These are phyloP conservation scores for Lasiodiplodia theobromae DNA, from an alignment of 2,329 filamentous ascomycete genomes.

Conservation along the genomic window DNA sequence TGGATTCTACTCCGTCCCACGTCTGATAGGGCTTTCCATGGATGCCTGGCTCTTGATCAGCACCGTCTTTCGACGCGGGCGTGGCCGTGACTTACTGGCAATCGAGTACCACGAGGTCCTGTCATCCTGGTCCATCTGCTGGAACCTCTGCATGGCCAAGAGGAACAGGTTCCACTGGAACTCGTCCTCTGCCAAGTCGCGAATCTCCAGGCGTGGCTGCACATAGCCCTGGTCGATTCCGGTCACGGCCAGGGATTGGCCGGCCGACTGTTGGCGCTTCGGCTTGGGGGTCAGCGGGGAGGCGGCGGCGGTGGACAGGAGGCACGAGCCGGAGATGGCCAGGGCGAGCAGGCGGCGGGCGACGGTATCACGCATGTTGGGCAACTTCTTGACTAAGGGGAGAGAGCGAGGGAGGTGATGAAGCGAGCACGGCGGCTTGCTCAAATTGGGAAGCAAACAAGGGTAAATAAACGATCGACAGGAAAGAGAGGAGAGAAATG, in stretches of 20 bases:
- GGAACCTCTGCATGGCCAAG: slow-evolving; percentile 75
- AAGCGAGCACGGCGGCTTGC: background rate
- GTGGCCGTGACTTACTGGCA: slow-evolving; percentile 61
- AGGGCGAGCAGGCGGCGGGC: slow-evolving; percentile 12
- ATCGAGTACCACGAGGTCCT: slow-evolving; percentile 80
- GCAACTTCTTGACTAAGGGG: background rate
- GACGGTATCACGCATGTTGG: slow-evolving; percentile 9
- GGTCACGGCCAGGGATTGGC: slow-evolving; percentile 33
- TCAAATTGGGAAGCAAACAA: background rate
- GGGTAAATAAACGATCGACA: slow-evolving; percentile 21
- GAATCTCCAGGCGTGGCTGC: slow-evolving; percentile 68
- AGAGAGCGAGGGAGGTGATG: background rate
- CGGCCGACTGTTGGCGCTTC: background rate
- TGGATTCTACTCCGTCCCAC: slow-evolving; percentile 61
- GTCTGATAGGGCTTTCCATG: slow-evolving; percentile 74
- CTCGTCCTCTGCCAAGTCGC: slow-evolving; percentile 66
- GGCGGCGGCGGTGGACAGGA: background rate
- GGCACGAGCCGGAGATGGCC: slow-evolving; percentile 19
- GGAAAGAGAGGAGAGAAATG: slow-evolving; percentile 18
- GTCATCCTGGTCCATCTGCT: slow-evolving; percentile 69
- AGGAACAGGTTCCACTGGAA: slow-evolving; percentile 80
- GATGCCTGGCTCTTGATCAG: slow-evolving; percentile 63
- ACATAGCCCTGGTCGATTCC: slow-evolving; percentile 35
- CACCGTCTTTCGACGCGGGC: background rate
- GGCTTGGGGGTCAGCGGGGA: slow-evolving; percentile 10